These are phyloP conservation scores for Penicillium paneum DNA, from an alignment of 2,329 filamentous ascomycete species.

Conservation along the genomic window DNA sequence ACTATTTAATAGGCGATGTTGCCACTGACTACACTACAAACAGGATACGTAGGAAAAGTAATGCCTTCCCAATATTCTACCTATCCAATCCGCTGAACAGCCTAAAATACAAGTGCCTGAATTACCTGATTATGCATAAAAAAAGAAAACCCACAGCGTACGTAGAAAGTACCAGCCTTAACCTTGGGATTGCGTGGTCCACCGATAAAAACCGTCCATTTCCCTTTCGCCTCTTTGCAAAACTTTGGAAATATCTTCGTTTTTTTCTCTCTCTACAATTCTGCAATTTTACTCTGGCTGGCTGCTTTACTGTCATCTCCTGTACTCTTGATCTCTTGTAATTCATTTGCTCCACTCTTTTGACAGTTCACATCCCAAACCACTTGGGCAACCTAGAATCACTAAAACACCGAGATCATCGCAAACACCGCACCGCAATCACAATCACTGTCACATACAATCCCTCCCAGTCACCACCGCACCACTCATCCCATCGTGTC, in stretches of 20 bases:
- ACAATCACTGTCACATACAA: too few species aligned
- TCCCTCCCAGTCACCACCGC: not conserved
- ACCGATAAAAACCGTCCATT: not conserved
- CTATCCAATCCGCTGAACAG: too few species aligned
- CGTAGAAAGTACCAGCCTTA: not conserved
- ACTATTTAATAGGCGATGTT: too few species aligned
- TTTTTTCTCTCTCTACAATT: not conserved
- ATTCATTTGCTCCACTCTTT: not conserved
- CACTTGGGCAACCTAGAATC: not conserved
- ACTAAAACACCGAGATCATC: not conserved
- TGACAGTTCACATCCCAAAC: not conserved
- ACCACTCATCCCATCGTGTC: not conserved
- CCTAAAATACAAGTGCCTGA: not conserved
- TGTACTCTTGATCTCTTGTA: not conserved
- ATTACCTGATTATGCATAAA: not conserved
- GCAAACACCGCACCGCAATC: not conserved
- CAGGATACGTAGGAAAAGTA: too few species aligned
- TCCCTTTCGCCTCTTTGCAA: not conserved
- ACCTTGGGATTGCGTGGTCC: not conserved
- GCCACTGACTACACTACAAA: too few species aligned
- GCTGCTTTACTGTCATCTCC: not conserved
- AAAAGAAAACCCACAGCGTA: not conserved
- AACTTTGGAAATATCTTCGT: not conserved
- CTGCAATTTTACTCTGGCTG: not conserved
- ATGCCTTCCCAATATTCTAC: too few species aligned